These are phyloP conservation scores for Lecanicillium sp. DNA, from an alignment of 2,329 filamentous ascomycete species.

Conservation along the genomic window DNA sequence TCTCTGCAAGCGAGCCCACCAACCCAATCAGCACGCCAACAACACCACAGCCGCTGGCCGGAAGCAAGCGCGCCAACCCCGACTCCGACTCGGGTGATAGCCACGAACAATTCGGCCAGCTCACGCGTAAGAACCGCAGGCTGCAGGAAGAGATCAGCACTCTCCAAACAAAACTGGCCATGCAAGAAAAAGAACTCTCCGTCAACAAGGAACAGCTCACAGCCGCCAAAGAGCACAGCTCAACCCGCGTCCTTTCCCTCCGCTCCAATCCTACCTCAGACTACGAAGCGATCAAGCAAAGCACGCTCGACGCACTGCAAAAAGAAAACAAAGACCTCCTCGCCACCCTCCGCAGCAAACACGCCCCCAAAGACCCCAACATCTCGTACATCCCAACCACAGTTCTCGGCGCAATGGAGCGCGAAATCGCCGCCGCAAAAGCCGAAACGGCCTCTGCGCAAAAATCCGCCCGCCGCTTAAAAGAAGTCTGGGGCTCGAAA, in stretches of 20 bases:
- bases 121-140: slow-evolving; percentile 80
- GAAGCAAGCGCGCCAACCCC: slow-evolving; percentile 57
- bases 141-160: slow-evolving; percentile 70
- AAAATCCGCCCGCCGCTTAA: slow-evolving; percentile 77
- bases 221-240: slow-evolving; percentile 54
- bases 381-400: slow-evolving; percentile 65
- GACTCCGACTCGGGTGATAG: slow-evolving; percentile 50
- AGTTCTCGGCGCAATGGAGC: slow-evolving; percentile 65
- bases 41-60: slow-evolving; percentile 29
- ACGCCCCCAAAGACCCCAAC: slow-evolving; percentile 21
- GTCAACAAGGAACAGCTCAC: slow-evolving; percentile 67
- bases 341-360: slow-evolving; percentile 51
- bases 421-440: slow-evolving; percentile 65
- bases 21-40: slow-evolving; percentile 16
- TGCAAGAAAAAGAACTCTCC: slow-evolving; percentile 68
- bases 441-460: slow-evolving; percentile 63
- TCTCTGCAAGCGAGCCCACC: slow-evolving; percentile 54
- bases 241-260: slow-evolving; percentile 76
- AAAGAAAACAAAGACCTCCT: slow-evolving; percentile 81
- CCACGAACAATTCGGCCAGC: slow-evolving; percentile 68
- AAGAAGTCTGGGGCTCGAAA: slow-evolving; percentile 88
- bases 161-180: slow-evolving; percentile 58
- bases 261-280: slow-evolving; percentile 89
- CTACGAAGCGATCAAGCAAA: slow-evolving; percentile 73
- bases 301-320: slow-evolving; percentile 67